phyloP scores from a whole-genome alignment of 2,329 filamentous ascomycete genomes.

The Cladosporium sp. region DNA sequence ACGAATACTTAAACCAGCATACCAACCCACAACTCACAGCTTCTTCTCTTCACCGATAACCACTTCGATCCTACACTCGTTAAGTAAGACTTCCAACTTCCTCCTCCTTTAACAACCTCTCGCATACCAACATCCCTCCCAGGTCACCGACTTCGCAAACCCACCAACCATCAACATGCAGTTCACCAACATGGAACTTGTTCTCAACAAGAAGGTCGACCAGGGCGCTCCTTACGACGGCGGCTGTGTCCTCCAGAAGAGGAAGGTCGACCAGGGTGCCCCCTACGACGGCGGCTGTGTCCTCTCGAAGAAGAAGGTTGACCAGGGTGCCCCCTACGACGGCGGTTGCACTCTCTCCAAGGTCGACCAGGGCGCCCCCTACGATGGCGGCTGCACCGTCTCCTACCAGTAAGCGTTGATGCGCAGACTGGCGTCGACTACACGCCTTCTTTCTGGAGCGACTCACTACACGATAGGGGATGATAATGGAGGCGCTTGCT shows the following conservation, averaged over 20 bases:
- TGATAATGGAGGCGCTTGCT: not conserved
- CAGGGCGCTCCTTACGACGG: not conserved
- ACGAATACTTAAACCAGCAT: constrained; percentile 3
- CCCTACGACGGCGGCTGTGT: not conserved
- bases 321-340: not conserved
- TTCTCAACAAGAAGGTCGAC: not conserved
- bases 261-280: not conserved
- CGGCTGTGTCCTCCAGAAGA: not conserved
- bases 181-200: constrained; percentile 13
- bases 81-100: constrained; percentile 1
- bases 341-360: constrained; percentile 5
- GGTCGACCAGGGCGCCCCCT: not conserved
- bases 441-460: not conserved
- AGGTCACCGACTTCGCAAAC: constrained; percentile 16
- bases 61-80: constrained; percentile 10
- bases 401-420: constrained; percentile 1
- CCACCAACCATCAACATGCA: constrained; percentile 16
- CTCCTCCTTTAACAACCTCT: not conserved
- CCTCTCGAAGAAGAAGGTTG: not conserved
- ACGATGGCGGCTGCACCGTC: constrained; percentile 6
- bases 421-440: not conserved
- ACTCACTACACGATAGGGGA: not conserved
- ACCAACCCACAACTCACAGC: not conserved
- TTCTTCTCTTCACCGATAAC: constrained; percentile 12
- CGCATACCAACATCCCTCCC: not conserved